Percentiles rank a stretch among this genome's conserved stretches.
Conservation (phyloP, 2,329 filamentous ascomycete species). For the Scleromitrula shiraiana region DNA sequence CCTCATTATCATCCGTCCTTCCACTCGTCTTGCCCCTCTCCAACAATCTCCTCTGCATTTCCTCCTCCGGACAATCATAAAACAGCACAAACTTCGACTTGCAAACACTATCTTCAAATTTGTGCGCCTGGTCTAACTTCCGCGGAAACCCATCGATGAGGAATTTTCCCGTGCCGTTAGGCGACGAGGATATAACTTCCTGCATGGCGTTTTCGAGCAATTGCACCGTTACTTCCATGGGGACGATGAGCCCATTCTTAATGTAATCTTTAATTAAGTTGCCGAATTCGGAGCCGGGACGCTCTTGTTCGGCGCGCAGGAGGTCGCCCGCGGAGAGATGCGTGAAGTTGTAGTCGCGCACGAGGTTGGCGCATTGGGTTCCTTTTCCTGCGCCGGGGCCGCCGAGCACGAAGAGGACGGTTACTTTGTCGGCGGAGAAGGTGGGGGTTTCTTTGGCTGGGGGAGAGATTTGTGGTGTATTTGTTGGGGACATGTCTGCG, state of each 20-base stretch:
- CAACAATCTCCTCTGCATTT: constrained; percentile 49
- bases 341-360: constrained; percentile 80
- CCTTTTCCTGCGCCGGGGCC: constrained; percentile 95
- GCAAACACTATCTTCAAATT: constrained; percentile 87
- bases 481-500: constrained; percentile 8
- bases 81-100: constrained; percentile 81
- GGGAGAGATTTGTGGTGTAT: constrained; percentile 33
- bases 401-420: constrained; percentile 94
- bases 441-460: constrained; percentile 52
- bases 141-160: constrained; percentile 78
- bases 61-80: constrained; percentile 84
- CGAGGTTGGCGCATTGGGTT: constrained; percentile 86
- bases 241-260: constrained; percentile 89
- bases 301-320: constrained; percentile 85
- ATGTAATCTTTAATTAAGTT: constrained; percentile 90
- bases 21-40: constrained; percentile 41
- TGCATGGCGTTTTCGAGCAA: constrained; percentile 91
- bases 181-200: constrained; percentile 49
- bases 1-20: constrained; percentile 84
- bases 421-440: constrained; percentile 70
- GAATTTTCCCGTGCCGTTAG: constrained; percentile 58
- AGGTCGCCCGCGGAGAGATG: constrained; percentile 93
- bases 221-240: constrained; percentile 96
- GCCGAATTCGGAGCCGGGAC: constrained; percentile 79
- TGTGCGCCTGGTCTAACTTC: constrained; percentile 93